Evolutionary conservation across 179 eudicot genomes (phyloP).

Genomic region (Patellifolia procumbens): DNA sequence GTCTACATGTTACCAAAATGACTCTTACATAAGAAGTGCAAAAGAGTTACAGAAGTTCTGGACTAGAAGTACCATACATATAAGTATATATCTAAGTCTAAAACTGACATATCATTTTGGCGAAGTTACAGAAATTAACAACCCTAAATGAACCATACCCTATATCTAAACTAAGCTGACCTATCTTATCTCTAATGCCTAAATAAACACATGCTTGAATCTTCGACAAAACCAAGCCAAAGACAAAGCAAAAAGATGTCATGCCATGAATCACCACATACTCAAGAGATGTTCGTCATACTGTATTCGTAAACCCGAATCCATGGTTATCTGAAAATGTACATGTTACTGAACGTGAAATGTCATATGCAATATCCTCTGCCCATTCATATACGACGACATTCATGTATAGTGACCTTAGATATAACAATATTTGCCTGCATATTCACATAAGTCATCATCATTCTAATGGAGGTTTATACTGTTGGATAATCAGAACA

Average conservation of each 20-base stretch:
- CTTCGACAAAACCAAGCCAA: not conserved
- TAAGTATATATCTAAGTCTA: not conserved
- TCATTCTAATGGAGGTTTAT: constrained; percentile 42
- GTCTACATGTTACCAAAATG: not conserved
- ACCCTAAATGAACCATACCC: constrained; percentile 11
- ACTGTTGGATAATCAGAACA: constrained; percentile 79
- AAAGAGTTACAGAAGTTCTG: not conserved
- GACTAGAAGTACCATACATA: not conserved
- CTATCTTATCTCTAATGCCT: constrained; percentile 12
- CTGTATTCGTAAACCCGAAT: not conserved
- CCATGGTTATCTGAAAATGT: not conserved
- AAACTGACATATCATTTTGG: not conserved
- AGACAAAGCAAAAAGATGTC: not conserved
- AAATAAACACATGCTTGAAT: not conserved
- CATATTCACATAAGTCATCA: constrained; percentile 2
- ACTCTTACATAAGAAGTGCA: not conserved
- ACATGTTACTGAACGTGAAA: not conserved
- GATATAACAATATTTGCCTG: not conserved
- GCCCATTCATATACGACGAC: not conserved
- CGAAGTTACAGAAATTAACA: not conserved
- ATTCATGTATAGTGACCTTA: not conserved
- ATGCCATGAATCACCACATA: not conserved
- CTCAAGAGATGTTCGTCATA: not conserved
- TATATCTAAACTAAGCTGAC: constrained; percentile 24
- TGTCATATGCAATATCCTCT: not conserved